Evolutionary conservation across 2,329 filamentous ascomycete species (phyloP), one percentile per base, ranked within the genome.

Genomic region (Diplodia scrobiculata): DNA sequence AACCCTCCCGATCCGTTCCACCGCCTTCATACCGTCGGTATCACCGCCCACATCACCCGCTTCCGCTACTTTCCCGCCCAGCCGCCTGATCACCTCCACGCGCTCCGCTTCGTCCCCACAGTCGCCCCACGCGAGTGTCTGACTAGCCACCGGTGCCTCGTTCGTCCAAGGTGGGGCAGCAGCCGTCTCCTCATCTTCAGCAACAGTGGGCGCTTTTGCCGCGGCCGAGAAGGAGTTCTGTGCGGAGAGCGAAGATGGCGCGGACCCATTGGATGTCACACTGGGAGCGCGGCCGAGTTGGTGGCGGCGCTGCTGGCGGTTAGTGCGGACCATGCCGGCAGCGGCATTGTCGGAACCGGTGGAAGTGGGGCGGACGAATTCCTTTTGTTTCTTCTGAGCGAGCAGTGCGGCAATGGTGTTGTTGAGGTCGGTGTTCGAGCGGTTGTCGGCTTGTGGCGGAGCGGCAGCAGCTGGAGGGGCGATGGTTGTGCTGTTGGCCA

Each of bases 61-160:
- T 27, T 38, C 52, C 4, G 73, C 71, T 7, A 78, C 70, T 32
- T 70, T 75, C 9, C 77, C 77, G 1, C 76, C 77, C 55, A 79
- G 68, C 64, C 72, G 72, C 45, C 68, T 70, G 63, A 79, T 78
- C 72, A 79, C 74, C 64, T 71, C 68, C 64, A 75, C 75, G 41
- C 77, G 70, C 54, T 74, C 74, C 52, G 72, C 74, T 62, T 74
- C 72, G 41, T 71, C 73, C 9, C 73, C 75, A 3, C 73, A 73
- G n/a, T 74, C 75, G 59, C 78, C 77, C 73, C 77, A 79, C 29
- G 68, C 54, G 32, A 79, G 64, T 45, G 74, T 72, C 66, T 79
- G 77, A 41, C 73, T 76, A 1, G 77, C 73, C 64, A 13, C 58
- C 27, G 51, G 47, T 29, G 13, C 64, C 7, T 45, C 19, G 34